Base-by-base conservation (phyloP, 495 filamentous ascomycete genomes). In the Trichoderma gamsii region DNA sequence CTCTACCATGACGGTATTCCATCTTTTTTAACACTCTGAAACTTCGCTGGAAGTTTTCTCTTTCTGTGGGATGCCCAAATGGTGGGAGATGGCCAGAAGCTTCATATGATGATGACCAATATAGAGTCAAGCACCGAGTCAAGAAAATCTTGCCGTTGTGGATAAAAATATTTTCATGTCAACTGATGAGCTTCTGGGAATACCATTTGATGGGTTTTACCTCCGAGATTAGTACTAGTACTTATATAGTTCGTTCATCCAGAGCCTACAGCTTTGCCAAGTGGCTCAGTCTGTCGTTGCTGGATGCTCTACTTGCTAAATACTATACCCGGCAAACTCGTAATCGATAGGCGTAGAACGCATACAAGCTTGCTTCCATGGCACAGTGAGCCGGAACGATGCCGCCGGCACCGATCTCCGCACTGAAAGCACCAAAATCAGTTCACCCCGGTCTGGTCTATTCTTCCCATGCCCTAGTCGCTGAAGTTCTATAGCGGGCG, bases 51-150 rank as follows among this genome's bases (percentile, higher is more conserved):
- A 81, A 74, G 79, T 73, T 77, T 69, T 66, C 63, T 21, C 51
- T 29, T 64, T 64, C 63, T 13, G 71, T 70, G 71, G 72, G 71
- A 69, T 41, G 29, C 16, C 67, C 65, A 41, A 86, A 84, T 81
- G 85, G 85, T 92, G 88, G 88, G 79, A 83, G 88, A 78, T 82
- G 56, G 82, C 87, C 81, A 84, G 56, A 73, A 81, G 88, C 97
- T 38, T 92, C 88, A 89, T 67, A 82, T 97, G 94, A 98, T 98
- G 94, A 98, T 87, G 81, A 84, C 79, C 85, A 90, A 88, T 86
- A 87, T 96, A 97, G 95, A 99, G 94, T 99, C 94, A 99, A 99
- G 94, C 94, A 90, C 94, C 90, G 91, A 98, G 85, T 32, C 41
- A 51, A 66, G 44, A 66, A 23, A 46, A 32, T 46, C 43, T 66